Conservation (phyloP, 169 alveolate genomes). For the Eimeria brunetti region DNA sequence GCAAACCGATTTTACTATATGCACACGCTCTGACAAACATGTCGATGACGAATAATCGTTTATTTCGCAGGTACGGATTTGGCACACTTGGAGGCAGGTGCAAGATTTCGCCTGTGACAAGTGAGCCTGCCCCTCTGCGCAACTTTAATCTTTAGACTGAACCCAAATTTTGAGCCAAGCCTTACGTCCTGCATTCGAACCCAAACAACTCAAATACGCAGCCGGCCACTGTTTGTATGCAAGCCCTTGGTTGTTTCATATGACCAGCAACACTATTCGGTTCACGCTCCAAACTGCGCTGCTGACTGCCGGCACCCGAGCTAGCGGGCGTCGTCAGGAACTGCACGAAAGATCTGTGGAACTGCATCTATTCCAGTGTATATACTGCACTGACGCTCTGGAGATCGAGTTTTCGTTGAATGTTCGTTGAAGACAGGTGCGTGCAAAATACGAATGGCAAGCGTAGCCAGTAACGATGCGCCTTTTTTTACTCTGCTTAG, state of each 20-base stretch:
- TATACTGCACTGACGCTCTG: background rate
- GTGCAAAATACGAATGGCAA: background rate
- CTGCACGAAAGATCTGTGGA: background rate
- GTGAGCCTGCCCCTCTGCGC: background rate
- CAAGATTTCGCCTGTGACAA: background rate
- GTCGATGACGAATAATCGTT: background rate
- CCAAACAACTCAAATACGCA: background rate
- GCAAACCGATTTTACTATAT: background rate
- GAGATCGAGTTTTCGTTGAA: background rate
- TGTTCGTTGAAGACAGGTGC: background rate
- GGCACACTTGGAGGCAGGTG: background rate
- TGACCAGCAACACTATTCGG: background rate
- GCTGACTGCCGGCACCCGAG: background rate
- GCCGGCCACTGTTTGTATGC: background rate
- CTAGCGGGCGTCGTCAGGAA: background rate
- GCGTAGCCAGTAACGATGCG: background rate
- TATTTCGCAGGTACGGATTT: background rate
- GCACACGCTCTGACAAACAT: background rate
- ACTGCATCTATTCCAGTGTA: background rate
- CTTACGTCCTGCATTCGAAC: background rate
- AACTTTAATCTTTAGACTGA: background rate
- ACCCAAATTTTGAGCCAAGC: background rate
- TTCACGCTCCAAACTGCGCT: background rate
- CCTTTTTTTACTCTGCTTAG: background rate
- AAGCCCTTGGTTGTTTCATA: background rate